A percentile compares a stretch with the other conserved stretches of the same genome.
These are phyloP conservation scores for Pelargonium myrrhifolium DNA, from an alignment of 441 rosid species.

Conservation along the genomic window DNA sequence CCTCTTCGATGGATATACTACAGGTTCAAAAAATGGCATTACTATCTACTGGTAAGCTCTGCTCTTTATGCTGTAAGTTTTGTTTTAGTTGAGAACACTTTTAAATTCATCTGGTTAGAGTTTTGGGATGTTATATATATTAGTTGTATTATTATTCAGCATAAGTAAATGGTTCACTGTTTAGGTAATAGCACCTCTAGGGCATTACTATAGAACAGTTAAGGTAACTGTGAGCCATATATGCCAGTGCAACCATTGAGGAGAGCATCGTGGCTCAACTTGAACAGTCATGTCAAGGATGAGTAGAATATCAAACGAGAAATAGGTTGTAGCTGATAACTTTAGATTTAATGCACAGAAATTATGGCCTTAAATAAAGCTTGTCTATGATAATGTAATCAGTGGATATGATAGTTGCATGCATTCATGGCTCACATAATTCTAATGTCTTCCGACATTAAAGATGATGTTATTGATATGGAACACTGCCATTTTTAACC, in stretches of 20 bases:
- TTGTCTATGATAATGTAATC: background rate
- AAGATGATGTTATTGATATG: background rate
- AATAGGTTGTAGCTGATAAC: background rate
- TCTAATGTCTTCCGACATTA: background rate
- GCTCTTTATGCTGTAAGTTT: background rate
- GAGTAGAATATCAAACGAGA: background rate
- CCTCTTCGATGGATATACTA: conserved; percentile 97
- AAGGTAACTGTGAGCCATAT: background rate
- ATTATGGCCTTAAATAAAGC: background rate
- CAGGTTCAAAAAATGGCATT: conserved; percentile 93
- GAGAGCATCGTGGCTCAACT: background rate
- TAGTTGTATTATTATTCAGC: background rate
- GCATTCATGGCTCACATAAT: background rate
- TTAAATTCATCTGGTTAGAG: background rate
- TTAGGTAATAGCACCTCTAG: background rate
- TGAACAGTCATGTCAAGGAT: background rate
- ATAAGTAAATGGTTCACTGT: background rate
- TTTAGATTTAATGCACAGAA: background rate
- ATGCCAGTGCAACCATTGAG: background rate
- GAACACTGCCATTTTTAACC: background rate
- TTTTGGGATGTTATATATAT: background rate
- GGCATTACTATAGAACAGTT: background rate
- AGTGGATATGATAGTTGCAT: background rate
- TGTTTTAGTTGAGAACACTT: background rate
- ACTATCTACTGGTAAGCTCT: conserved; percentile 80